Conservation (phyloP, 2,329 filamentous ascomycete genomes). For the Geosmithia putterillii region DNA sequence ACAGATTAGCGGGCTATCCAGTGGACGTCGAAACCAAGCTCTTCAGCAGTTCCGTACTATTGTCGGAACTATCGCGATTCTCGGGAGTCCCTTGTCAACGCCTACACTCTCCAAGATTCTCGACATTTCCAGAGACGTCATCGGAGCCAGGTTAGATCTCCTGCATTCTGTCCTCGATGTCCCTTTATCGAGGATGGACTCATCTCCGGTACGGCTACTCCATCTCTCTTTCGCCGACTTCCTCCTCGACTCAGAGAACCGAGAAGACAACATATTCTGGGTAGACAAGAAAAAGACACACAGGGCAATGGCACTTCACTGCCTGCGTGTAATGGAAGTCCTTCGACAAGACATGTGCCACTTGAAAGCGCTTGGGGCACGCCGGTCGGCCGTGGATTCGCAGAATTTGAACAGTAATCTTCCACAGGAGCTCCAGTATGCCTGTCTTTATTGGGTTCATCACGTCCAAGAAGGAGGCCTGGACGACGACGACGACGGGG, state of each 20-base stretch:
- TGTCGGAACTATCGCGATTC: too few species aligned
- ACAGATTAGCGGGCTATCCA: neutral
- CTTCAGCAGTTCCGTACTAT: too few species aligned
- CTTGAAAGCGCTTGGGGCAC: neutral
- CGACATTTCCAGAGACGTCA: neutral
- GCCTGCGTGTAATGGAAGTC: neutral
- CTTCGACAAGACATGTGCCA: neutral
- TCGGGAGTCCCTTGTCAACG: too few species aligned
- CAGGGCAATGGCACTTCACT: conserved; percentile 10
- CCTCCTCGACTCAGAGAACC: conserved; percentile 16
- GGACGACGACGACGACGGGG: too few species aligned
- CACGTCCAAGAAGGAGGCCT: neutral
- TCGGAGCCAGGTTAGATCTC: neutral
- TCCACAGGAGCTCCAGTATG: neutral
- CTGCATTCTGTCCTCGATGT: conserved; percentile 8
- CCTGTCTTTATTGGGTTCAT: neutral
- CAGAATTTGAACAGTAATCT: neutral
- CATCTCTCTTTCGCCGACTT: conserved; percentile 23
- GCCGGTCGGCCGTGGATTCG: neutral
- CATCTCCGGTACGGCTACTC: conserved; percentile 3
- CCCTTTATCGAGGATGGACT: neutral
- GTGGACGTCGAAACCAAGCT: too few species aligned
- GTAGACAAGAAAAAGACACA: conserved; percentile 21
- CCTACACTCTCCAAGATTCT: too few species aligned
- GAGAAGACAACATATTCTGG: conserved; percentile 15